Conservation (phyloP, 2,329 filamentous ascomycete genomes). For the Claviceps quebecensis region DNA sequence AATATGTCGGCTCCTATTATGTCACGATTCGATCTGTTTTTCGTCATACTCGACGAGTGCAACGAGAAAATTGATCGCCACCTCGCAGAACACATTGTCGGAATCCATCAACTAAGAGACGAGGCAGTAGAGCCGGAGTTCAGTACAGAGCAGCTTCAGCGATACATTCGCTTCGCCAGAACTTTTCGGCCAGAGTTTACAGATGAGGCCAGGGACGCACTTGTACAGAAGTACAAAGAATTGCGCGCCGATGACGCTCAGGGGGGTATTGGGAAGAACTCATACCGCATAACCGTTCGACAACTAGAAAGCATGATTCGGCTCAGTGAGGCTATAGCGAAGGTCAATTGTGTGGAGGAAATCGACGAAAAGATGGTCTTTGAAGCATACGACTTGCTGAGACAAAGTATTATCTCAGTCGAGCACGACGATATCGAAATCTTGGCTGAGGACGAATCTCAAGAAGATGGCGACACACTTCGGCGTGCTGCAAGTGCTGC, state of each 20-base stretch:
- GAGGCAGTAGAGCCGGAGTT: slow-evolving; percentile 86
- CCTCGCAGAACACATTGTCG: slow-evolving; percentile 87
- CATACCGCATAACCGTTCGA: slow-evolving; percentile 92
- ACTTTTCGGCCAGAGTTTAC: slow-evolving; percentile 93
- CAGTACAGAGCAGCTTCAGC: slow-evolving; percentile 87
- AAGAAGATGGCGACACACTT: slow-evolving; percentile 31
- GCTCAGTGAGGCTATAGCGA: slow-evolving; percentile 92
- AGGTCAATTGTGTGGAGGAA: slow-evolving; percentile 90
- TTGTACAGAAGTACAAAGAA: slow-evolving; percentile 93
- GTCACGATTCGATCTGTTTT: slow-evolving; percentile 98
- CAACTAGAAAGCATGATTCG: slow-evolving; percentile 95
- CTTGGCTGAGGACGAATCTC: slow-evolving; percentile 55
- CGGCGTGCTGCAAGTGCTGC: slow-evolving; percentile 23
- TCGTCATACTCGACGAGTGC: slow-evolving; percentile 92
- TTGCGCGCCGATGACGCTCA: slow-evolving; percentile 85
- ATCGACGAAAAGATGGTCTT: slow-evolving; percentile 73
- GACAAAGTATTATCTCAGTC: slow-evolving; percentile 92
- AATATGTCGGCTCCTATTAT: slow-evolving; percentile 99
- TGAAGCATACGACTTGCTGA: slow-evolving; percentile 80
- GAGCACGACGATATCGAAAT: slow-evolving; percentile 97
- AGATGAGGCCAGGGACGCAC: slow-evolving; percentile 66
- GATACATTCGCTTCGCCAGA: slow-evolving; percentile 90
- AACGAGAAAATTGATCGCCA: slow-evolving; percentile 85
- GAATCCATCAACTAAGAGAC: slow-evolving; percentile 83
- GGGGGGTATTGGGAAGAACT: slow-evolving; percentile 85